Percentiles rank a stretch among this genome's conserved stretches.
phyloP scores from a whole-genome alignment of 2,329 filamentous ascomycete genomes.

The Monilinia fructigena region DNA sequence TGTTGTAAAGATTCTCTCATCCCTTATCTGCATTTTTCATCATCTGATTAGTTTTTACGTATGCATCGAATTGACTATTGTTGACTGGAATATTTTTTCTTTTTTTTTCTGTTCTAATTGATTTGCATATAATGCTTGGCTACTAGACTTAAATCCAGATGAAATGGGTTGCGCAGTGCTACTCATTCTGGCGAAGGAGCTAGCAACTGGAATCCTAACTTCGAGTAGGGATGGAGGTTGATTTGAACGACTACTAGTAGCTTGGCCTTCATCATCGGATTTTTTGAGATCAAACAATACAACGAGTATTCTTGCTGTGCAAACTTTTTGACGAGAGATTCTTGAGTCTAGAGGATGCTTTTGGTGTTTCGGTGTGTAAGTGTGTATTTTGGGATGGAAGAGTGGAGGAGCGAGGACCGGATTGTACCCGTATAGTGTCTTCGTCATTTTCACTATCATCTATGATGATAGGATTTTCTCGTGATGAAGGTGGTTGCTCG shows the following conservation, averaged over 20 bases:
- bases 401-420: not conserved
- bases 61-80: constrained; percentile 28
- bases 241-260: no score
- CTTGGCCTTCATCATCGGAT: not conserved
- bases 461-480: not conserved
- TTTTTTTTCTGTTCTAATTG: not conserved
- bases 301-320: not conserved
- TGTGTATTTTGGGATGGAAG: not conserved
- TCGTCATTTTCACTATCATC: constrained; percentile 3
- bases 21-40: constrained; percentile 11
- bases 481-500: not conserved
- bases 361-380: not conserved
- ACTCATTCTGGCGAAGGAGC: no score
- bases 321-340: not conserved
- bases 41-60: constrained; percentile 27
- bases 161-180: not conserved
- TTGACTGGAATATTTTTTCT: constrained; percentile 30
- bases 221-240: not conserved
- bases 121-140: not conserved
- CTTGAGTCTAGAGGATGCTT: not conserved
- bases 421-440: constrained; percentile 1
- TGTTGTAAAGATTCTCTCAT: no score
- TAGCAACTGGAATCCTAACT: not conserved
- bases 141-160: not conserved
- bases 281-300: not conserved